Evolutionary conservation across 495 filamentous ascomycete genomes (phyloP).

Genomic region (Talaromyces ruber): DNA sequence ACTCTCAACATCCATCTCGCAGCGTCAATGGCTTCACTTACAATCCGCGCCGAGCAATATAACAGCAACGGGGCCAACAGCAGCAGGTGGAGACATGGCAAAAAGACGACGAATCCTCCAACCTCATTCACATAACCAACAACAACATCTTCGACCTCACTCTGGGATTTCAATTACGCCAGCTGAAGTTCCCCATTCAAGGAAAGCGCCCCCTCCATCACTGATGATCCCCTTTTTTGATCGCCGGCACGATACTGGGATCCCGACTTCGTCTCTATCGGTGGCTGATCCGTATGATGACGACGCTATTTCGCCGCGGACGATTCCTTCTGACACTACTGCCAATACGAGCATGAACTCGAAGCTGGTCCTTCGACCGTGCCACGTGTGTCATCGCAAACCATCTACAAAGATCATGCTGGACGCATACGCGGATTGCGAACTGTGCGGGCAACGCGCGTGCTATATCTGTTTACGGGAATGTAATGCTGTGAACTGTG

Average conservation of each 20-base stretch:
- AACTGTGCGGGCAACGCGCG: conserved; percentile 35
- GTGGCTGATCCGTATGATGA: not conserved
- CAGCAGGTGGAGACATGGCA: too few relatives aligned
- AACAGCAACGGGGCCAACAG: not conserved
- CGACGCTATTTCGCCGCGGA: not conserved
- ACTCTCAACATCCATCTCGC: not conserved
- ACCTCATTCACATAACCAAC: not conserved
- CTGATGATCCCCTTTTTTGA: not conserved
- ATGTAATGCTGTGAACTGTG: conserved; percentile 29
- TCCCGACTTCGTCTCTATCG: not conserved
- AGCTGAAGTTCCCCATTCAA: not conserved
- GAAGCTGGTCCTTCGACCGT: conserved; percentile 28
- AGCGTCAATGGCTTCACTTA: conserved; percentile 4
- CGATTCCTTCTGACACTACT: not conserved
- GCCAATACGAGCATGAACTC: not conserved
- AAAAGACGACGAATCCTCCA: conserved; percentile 3
- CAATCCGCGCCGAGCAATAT: not conserved
- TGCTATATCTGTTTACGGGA: conserved; percentile 46
- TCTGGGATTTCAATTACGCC: not conserved
- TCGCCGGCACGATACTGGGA: not conserved
- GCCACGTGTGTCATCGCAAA: conserved; percentile 42
- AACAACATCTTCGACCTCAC: not conserved
- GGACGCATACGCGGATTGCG: conserved; percentile 42
- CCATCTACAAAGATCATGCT: conserved; percentile 38
- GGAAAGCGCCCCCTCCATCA: not conserved